Percentiles rank a stretch among this genome's conserved stretches.
Evolutionary conservation across 768 basidiomycete species (phyloP).

Genomic region (Erythrobasidium yunnanense): DNA sequence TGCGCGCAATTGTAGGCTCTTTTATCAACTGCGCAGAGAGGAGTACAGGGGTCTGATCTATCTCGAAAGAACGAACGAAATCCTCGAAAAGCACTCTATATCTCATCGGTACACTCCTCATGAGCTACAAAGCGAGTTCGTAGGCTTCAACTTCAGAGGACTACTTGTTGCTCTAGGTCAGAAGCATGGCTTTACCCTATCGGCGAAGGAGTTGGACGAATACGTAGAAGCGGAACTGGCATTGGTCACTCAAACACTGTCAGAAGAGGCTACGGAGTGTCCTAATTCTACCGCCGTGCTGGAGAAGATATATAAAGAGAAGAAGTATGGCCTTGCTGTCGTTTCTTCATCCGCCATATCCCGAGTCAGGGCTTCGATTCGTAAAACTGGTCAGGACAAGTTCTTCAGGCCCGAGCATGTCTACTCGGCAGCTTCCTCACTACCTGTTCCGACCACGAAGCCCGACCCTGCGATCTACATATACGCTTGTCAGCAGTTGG

Average conservation of each 20-base stretch:
- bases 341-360: slow-evolving; percentile 32
- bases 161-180: slow-evolving; percentile 29
- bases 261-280: slow-evolving; percentile 26
- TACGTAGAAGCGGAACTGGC: slow-evolving; percentile 32
- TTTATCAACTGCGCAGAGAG: neutral
- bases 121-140: slow-evolving; percentile 33
- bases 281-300: slow-evolving; percentile 30
- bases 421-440: slow-evolving; percentile 34
- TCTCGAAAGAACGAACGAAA: slow-evolving; percentile 31
- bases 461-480: slow-evolving; percentile 36
- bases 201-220: slow-evolving; percentile 28
- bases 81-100: slow-evolving; percentile 22
- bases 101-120: slow-evolving; percentile 27
- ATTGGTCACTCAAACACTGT: slow-evolving; percentile 26
- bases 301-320: slow-evolving; percentile 12
- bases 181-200: slow-evolving; percentile 31
- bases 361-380: slow-evolving; percentile 31
- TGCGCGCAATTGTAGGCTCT: neutral
- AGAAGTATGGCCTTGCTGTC: slow-evolving; percentile 32
- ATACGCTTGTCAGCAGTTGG: slow-evolving; percentile 32
- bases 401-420: slow-evolving; percentile 29
- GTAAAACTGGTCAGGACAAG: slow-evolving; percentile 29
- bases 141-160: slow-evolving; percentile 34
- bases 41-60: neutral
- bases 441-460: slow-evolving; percentile 33